phyloP scores from a whole-genome alignment of 345 rosid species.

The Tarenaya hassleriana region DNA sequence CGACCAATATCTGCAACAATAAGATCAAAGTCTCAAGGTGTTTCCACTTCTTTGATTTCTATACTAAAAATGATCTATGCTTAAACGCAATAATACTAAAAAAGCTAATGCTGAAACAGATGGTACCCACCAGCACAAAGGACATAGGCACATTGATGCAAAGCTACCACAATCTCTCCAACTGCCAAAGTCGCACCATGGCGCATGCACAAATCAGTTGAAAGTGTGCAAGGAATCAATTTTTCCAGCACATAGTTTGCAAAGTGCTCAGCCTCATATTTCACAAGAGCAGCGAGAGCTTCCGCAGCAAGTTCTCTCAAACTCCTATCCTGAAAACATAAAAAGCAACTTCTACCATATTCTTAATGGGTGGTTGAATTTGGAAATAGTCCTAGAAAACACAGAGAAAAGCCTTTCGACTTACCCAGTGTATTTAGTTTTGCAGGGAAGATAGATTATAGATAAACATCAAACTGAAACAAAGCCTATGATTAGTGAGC shows the following conservation, averaged over 20 bases:
- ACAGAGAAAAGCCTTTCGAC: not conserved
- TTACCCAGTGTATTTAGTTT: not conserved
- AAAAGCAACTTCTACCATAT: conserved; percentile 14
- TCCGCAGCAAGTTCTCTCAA: conserved; percentile 87
- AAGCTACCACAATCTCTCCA: conserved; percentile 76
- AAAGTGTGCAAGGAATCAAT: conserved; percentile 73
- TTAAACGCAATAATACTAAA: conserved; percentile 10
- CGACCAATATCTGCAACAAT: not conserved
- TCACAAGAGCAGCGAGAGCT: conserved; percentile 87
- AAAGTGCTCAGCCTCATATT: conserved; percentile 66
- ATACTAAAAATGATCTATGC: conserved; percentile 4
- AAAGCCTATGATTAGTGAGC: conserved; percentile 21
- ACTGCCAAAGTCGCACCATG: conserved; percentile 93
- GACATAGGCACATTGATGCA: conserved; percentile 47
- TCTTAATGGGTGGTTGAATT: conserved; percentile 11
- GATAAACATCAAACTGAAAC: conserved; percentile 2
- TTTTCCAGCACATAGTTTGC: conserved; percentile 58
- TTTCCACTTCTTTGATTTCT: conserved; percentile 11
- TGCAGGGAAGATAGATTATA: conserved; percentile 2
- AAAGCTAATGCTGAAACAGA: conserved; percentile 14
- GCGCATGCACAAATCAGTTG: conserved; percentile 81
- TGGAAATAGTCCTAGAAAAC: not conserved
- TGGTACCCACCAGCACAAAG: conserved; percentile 61
- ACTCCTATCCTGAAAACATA: conserved; percentile 64
- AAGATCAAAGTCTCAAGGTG: conserved; percentile 15